Conservation (phyloP, 805 yeast genomes). For the Yamadazyma phyllophila region DNA sequence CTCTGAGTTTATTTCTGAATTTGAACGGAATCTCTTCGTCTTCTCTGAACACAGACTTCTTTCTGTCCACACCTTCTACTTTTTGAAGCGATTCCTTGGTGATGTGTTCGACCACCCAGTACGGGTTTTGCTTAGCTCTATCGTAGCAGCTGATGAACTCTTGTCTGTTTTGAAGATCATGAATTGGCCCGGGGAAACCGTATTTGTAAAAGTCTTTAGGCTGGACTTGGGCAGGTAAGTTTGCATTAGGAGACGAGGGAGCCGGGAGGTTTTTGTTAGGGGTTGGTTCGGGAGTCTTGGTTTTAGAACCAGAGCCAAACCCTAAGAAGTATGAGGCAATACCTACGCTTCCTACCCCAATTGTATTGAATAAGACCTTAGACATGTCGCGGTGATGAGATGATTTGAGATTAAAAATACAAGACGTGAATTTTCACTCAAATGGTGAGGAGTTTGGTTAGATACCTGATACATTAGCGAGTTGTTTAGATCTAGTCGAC, state of each 20-base stretch:
- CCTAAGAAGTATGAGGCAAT: slow-evolving; percentile 34
- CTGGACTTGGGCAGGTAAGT: slow-evolving; percentile 41
- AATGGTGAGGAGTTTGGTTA: too few relatives aligned
- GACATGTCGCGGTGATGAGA: slow-evolving; percentile 19
- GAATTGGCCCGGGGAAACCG: slow-evolving; percentile 95
- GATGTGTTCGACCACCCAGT: slow-evolving; percentile 86
- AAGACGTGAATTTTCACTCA: too few relatives aligned
- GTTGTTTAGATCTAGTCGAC: neutral
- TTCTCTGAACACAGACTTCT: slow-evolving; percentile 79
- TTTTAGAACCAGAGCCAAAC: slow-evolving; percentile 24
- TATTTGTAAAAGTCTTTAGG: slow-evolving; percentile 85
- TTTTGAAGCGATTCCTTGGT: slow-evolving; percentile 65
- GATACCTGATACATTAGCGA: too few relatives aligned
- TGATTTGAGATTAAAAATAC: neutral
- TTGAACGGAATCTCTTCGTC: slow-evolving; percentile 75
- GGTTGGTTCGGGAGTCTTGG: neutral
- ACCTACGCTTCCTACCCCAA: slow-evolving; percentile 39
- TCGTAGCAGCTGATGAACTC: slow-evolving; percentile 88
- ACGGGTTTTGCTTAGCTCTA: slow-evolving; percentile 80
- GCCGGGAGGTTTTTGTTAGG: neutral
- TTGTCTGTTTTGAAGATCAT: slow-evolving; percentile 68
- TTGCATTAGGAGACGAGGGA: slow-evolving; percentile 17
- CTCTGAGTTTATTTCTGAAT: slow-evolving; percentile 75
- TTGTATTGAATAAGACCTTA: slow-evolving; percentile 23
- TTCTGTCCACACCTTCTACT: slow-evolving; percentile 63